phyloP scores from a whole-genome alignment of 805 yeast species.

The Myxozyma geophila region DNA sequence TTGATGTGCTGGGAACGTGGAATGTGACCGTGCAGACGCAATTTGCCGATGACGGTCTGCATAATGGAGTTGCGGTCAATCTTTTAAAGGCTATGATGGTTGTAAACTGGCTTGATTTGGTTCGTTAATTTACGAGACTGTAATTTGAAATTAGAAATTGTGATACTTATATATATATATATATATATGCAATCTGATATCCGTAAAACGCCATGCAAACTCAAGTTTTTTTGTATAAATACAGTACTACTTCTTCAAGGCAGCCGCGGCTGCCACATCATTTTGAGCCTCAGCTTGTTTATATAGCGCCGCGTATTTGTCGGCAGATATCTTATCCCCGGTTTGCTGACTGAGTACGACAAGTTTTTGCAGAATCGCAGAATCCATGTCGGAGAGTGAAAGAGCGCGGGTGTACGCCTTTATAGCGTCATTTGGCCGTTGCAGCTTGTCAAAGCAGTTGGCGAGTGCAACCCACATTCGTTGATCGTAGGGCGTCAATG shows the following conservation, averaged over 20 bases:
- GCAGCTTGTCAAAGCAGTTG: slow-evolving; percentile 80
- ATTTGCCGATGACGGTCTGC: slow-evolving; percentile 26
- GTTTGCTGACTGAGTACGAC: slow-evolving; percentile 68
- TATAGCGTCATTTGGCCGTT: slow-evolving; percentile 71
- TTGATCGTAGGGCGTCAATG: slow-evolving; percentile 83
- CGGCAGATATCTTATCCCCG: slow-evolving; percentile 59
- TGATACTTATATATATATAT: too few species aligned
- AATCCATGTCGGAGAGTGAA: slow-evolving; percentile 58
- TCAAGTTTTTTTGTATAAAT: neutral
- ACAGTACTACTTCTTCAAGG: neutral
- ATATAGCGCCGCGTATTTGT: slow-evolving; percentile 67
- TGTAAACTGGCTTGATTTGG: slow-evolving; percentile 31
- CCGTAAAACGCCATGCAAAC: too few species aligned
- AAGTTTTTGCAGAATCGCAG: slow-evolving; percentile 63
- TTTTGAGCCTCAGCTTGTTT: slow-evolving; percentile 55
- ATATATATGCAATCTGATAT: too few species aligned
- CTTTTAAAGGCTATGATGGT: slow-evolving; percentile 35
- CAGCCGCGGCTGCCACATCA: neutral
- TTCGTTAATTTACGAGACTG: neutral
- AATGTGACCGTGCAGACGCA: slow-evolving; percentile 33
- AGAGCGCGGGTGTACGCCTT: slow-evolving; percentile 82
- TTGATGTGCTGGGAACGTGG: slow-evolving; percentile 34
- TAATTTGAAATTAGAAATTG: too few species aligned
- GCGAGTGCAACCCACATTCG: slow-evolving; percentile 98
- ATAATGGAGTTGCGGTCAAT: slow-evolving; percentile 17